phyloP scores from a whole-genome alignment of 1,139 yeast genomes.

The Saccharomyces hybrid region DNA sequence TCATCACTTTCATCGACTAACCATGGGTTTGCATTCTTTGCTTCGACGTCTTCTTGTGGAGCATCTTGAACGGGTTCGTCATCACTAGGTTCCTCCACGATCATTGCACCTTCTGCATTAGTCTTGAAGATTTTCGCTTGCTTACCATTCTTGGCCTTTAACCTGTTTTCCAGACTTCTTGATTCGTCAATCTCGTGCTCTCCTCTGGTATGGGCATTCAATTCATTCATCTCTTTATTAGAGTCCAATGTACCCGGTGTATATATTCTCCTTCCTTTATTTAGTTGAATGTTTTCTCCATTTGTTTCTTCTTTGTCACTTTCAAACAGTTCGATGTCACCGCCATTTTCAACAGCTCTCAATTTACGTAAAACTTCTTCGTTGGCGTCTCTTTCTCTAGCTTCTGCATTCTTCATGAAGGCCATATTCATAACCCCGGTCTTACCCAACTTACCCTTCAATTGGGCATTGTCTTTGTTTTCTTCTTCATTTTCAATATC shows the following conservation, averaged over 20 bases:
- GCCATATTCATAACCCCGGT: constrained; percentile 86
- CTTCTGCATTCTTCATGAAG: constrained; percentile 85
- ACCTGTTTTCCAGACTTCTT: constrained; percentile 39
- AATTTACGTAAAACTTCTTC: constrained; percentile 45
- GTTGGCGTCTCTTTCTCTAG: constrained; percentile 50
- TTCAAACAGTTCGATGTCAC: constrained; percentile 35
- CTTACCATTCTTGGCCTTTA: constrained; percentile 20
- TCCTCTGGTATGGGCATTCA: constrained; percentile 35
- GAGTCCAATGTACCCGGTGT: constrained; percentile 57
- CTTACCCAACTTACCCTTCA: constrained; percentile 52
- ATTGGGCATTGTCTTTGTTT: constrained; percentile 34
- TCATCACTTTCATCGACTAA: constrained; percentile 36
- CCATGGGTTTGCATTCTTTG: constrained; percentile 60
- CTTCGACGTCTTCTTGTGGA: constrained; percentile 6
- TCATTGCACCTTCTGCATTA: constrained; percentile 4
- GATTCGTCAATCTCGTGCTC: constrained; percentile 53
- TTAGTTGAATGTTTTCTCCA: constrained; percentile 44
- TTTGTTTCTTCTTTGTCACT: constrained; percentile 34
- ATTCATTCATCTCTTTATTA: constrained; percentile 38
- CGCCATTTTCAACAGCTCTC: constrained; percentile 40
- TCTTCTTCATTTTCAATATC: constrained; percentile 43
- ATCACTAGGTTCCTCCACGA: constrained; percentile 5
- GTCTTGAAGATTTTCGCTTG: constrained; percentile 5
- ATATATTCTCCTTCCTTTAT: constrained; percentile 76
- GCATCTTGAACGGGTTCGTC: constrained; percentile 6